Percentiles rank a stretch among this genome's conserved stretches.
Conservation (phyloP, 1,139 yeast species). For the Martiniozyma asiatica region DNA sequence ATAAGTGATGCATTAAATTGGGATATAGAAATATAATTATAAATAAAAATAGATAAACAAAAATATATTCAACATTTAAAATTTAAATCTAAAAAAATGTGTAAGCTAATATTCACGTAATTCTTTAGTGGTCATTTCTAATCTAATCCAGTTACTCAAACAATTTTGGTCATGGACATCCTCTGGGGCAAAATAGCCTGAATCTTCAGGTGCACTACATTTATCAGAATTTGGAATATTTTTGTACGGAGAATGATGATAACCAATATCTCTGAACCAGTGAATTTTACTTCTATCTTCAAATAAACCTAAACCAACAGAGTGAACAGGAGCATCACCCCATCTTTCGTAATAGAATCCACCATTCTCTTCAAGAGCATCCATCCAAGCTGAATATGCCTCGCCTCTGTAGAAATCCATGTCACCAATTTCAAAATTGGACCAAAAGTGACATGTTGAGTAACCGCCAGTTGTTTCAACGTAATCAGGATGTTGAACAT, state of each 20-base stretch:
- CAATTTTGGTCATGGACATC: constrained; percentile 55
- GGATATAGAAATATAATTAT: neutral
- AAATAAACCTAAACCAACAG: constrained; percentile 68
- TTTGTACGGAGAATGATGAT: constrained; percentile 56
- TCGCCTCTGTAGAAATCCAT: constrained; percentile 60
- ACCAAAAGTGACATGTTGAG: constrained; percentile 81
- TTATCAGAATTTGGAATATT: constrained; percentile 35
- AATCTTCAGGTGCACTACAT: constrained; percentile 31
- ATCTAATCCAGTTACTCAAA: constrained; percentile 59
- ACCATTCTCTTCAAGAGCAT: constrained; percentile 54
- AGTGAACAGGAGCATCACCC: constrained; percentile 86
- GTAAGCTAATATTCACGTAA: constrained; percentile 19
- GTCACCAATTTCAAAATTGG: constrained; percentile 83
- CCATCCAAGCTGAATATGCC: constrained; percentile 54
- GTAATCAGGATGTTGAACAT: constrained; percentile 36
- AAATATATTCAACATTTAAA: too few relatives aligned
- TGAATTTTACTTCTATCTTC: constrained; percentile 60
- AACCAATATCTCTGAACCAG: constrained; percentile 85
- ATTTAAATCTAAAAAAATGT: too few relatives aligned
- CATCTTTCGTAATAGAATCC: constrained; percentile 78
- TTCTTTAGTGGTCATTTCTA: constrained; percentile 36
- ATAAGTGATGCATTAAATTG: too few relatives aligned
- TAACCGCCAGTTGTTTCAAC: constrained; percentile 33
- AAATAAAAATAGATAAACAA: constrained; percentile 1
- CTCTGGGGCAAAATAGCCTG: constrained; percentile 33